Conservation (phyloP, 495 filamentous ascomycete species). For the Talaromyces adpressus region DNA sequence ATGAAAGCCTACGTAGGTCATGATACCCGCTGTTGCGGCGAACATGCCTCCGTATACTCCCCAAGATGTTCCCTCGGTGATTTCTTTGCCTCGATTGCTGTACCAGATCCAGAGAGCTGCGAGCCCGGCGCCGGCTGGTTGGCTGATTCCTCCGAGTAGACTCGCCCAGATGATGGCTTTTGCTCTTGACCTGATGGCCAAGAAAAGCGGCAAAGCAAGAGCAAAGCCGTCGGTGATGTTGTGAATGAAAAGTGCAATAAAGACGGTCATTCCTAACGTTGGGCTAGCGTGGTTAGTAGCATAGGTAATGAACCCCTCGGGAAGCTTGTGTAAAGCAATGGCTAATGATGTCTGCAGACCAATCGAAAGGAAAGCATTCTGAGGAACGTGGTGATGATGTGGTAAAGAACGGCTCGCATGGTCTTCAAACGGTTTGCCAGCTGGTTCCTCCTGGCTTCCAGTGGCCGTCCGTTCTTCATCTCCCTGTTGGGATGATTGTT, state of each 20-base stretch:
- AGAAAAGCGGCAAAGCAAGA: constrained; percentile 83
- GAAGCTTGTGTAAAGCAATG: constrained; percentile 93
- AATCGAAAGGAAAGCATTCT: constrained; percentile 88
- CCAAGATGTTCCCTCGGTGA: constrained; percentile 46
- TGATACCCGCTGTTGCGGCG: constrained; percentile 84
- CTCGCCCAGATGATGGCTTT: constrained; percentile 81
- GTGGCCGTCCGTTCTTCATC: constrained; percentile 4
- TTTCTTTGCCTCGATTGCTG: constrained; percentile 34
- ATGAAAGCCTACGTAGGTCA: constrained; percentile 86
- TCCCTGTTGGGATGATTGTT: background rate
- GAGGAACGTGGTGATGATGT: constrained; percentile 94
- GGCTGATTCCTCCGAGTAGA: constrained; percentile 75
- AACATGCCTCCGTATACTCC: constrained; percentile 86
- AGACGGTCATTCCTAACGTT: constrained; percentile 77
- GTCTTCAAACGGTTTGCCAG: constrained; percentile 1
- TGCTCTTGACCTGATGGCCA: constrained; percentile 68
- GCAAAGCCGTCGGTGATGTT: constrained; percentile 97
- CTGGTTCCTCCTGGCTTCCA: background rate
- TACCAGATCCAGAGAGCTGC: constrained; percentile 78
- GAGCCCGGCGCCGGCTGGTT: constrained; percentile 78
- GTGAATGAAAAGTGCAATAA: constrained; percentile 93
- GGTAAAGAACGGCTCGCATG: constrained; percentile 21
- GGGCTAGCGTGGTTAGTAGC: constrained; percentile 96
- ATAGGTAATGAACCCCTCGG: constrained; percentile 97
- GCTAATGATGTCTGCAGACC: constrained; percentile 89